phyloP scores from a whole-genome alignment of 164 flowering plant species.

The Berberis vulgaris region DNA sequence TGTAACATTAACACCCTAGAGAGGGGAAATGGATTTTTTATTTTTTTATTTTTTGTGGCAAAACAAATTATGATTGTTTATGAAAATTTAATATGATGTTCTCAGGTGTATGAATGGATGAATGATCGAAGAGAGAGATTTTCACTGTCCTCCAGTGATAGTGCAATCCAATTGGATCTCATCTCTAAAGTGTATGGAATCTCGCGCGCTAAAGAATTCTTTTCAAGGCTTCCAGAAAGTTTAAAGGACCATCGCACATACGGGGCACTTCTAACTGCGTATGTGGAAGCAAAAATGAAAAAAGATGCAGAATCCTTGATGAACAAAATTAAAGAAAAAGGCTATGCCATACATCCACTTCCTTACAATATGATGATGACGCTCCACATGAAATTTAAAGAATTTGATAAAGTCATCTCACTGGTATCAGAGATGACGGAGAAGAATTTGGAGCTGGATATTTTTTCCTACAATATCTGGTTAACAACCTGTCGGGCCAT shows the following conservation, averaged over 20 bases:
- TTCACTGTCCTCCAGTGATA: constrained; percentile 56
- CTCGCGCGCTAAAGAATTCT: constrained; percentile 65
- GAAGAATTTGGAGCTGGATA: constrained; percentile 44
- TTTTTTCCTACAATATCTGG: constrained; percentile 87
- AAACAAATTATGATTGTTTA: neutral
- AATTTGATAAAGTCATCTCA: constrained; percentile 53
- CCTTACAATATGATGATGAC: constrained; percentile 92
- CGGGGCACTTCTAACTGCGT: constrained; percentile 75
- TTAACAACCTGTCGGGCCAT: constrained; percentile 56
- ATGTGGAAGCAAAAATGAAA: constrained; percentile 45
- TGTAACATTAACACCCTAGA: no score
- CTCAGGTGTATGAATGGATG: constrained; percentile 91
- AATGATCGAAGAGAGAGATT: constrained; percentile 47
- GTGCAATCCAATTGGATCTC: constrained; percentile 81
- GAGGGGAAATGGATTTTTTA: no score
- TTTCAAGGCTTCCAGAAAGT: constrained; percentile 37
- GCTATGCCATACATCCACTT: constrained; percentile 46
- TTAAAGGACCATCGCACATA: constrained; percentile 56
- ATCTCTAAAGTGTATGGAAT: constrained; percentile 70
- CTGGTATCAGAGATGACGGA: constrained; percentile 62
- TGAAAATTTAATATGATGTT: neutral
- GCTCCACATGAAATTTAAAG: constrained; percentile 65
- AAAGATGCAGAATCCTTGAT: constrained; percentile 38
- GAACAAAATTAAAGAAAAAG: constrained; percentile 42
- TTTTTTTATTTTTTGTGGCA: neutral